Evolutionary conservation across 768 basidiomycete genomes (phyloP).

Genomic region (Austroboletus festivus): DNA sequence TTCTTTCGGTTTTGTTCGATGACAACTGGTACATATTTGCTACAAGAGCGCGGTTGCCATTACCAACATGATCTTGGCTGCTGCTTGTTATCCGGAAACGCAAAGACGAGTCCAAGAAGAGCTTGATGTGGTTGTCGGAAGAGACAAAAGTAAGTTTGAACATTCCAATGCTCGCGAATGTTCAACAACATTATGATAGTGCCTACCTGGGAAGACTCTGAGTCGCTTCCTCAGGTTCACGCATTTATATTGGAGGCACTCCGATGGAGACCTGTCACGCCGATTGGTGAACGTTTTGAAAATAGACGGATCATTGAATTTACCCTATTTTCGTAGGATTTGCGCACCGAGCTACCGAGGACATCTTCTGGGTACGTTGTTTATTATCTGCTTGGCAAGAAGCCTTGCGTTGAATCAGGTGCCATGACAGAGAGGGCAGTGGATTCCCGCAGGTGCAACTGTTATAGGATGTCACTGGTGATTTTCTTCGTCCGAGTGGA

Average conservation of each 20-base stretch:
- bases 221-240: slow-evolving; percentile 32
- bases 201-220: slow-evolving; percentile 34
- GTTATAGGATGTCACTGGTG: slow-evolving; percentile 22
- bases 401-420: slow-evolving; percentile 36
- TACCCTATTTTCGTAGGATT: slow-evolving; percentile 35
- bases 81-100: slow-evolving; percentile 49
- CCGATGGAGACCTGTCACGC: slow-evolving; percentile 34
- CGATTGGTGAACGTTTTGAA: slow-evolving; percentile 18
- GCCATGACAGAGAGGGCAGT: slow-evolving; percentile 14
- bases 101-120: slow-evolving; percentile 51
- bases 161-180: not conserved
- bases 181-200: slow-evolving; percentile 15
- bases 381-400: not conserved
- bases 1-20: not conserved
- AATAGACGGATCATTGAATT: not conserved
- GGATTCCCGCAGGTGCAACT: slow-evolving; percentile 23
- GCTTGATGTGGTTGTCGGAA: slow-evolving; percentile 49
- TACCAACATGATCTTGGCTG: slow-evolving; percentile 49
- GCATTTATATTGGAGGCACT: slow-evolving; percentile 36
- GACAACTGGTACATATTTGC: not conserved
- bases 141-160: slow-evolving; percentile 24
- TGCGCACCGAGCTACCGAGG: slow-evolving; percentile 58
- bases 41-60: slow-evolving; percentile 47
- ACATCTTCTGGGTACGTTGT: slow-evolving; percentile 52
- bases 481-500: not conserved